phyloP scores from a whole-genome alignment of 192 early-diverging fungal genomes.

The Diversispora eburnea region DNA sequence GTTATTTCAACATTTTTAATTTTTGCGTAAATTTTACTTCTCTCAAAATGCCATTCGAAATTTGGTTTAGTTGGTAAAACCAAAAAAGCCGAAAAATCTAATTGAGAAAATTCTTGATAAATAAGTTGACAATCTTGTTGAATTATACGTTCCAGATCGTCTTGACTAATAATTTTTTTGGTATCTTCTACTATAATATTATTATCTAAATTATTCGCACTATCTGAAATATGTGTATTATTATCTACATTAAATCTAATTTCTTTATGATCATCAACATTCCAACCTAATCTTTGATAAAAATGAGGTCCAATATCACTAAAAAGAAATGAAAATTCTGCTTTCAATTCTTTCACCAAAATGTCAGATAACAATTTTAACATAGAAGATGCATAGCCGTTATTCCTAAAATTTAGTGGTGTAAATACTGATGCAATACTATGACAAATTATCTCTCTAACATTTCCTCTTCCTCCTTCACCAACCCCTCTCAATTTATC shows the following conservation, averaged over 20 bases:
- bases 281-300: slow-evolving; percentile 20
- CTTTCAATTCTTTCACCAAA: slow-evolving; percentile 3
- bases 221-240: not conserved
- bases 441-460: slow-evolving; percentile 12
- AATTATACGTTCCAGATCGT: not conserved
- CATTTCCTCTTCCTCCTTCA: not conserved
- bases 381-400: slow-evolving; percentile 26
- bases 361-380: slow-evolving; percentile 10
- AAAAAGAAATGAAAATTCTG: slow-evolving; percentile 17
- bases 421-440: slow-evolving; percentile 25
- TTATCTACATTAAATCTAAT: slow-evolving; percentile 19
- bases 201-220: not conserved
- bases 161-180: not conserved
- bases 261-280: slow-evolving; percentile 6
- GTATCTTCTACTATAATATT: no score
- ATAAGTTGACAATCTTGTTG: slow-evolving; percentile 12
- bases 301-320: slow-evolving; percentile 15
- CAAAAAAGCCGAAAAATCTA: not conserved
- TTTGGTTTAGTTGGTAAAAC: not conserved
- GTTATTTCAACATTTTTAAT: not conserved
- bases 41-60: slow-evolving; percentile 6
- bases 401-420: slow-evolving; percentile 1
- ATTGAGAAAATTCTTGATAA: not conserved
- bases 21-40: slow-evolving; percentile 2
- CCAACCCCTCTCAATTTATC: no score